Base-by-base conservation (phyloP, 306 rosid genomes). In the Crataegus laevigata region DNA sequence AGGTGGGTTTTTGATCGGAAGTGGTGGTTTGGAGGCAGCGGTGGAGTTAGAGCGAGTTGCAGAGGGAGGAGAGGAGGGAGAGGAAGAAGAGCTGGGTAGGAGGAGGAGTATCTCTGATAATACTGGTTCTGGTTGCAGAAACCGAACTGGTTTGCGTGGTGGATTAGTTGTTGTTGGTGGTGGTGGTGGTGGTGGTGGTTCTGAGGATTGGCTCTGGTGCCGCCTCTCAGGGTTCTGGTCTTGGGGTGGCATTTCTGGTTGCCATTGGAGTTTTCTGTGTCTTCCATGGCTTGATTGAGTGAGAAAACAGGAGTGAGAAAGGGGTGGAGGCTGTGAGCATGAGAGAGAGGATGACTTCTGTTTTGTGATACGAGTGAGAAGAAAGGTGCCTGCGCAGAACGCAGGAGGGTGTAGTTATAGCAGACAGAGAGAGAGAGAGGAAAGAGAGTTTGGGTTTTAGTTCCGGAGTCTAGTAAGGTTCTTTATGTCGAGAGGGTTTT, bases 11-110 rank as follows among this genome's bases (percentile, higher is more conserved):
- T 92, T 52, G 91, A 71, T 57, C 78, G 79, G 74, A 85, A 29
- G 83, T 58, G 72, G 25, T 79, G 89, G 78, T 83, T 88, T 68
- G 82, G 91, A 78, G 87, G 90, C 69, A 85, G 82, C 24, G 94
- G 83, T 28, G 93, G 97, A 78, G 89, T 68, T 13, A 91, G 70
- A 84, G 96, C 87, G 4, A 85, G 89, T 63, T 90, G 98, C 36
- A 90, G 85, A 47, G 98, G 96, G 29, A 89, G 75, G 55, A 88
- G 91, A 68, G 91, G 80, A 62, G 98, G 98, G 22, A 88, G 85
- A 66, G 97, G 97, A 85, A 91, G 97, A 81, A 91, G 87, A 83
- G 97, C 87, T 12, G 93, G 96, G 81, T 81, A 88, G 72, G 84
- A 89, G 79, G 79, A 90, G 70, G 84, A 89, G 67, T 85, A 90